These are phyloP conservation scores for Deakozyma indianensis DNA, from an alignment of 805 yeast genomes.

Conservation along the genomic window DNA sequence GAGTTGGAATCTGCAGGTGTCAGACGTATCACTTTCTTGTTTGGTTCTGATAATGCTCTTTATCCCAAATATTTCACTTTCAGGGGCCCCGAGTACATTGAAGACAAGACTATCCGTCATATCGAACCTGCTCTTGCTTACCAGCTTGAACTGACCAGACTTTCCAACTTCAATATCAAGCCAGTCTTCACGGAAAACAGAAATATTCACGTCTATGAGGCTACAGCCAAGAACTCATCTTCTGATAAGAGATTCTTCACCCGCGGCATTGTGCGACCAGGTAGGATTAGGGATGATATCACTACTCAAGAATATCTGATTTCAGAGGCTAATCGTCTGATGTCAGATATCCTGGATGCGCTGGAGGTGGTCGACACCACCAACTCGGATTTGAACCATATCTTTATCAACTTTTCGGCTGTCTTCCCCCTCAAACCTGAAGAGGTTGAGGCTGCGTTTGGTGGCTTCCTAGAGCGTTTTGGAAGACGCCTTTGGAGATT, in stretches of 20 bases:
- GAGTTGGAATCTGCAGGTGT: constrained; percentile 59
- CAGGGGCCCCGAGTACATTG: constrained; percentile 73
- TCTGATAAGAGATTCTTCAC: constrained; percentile 93
- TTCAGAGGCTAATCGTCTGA: constrained; percentile 90
- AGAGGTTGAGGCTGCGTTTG: constrained; percentile 95
- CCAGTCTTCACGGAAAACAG: constrained; percentile 94
- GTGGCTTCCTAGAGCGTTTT: constrained; percentile 92
- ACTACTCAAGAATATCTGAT: constrained; percentile 87
- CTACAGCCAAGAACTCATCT: constrained; percentile 83
- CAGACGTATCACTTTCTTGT: constrained; percentile 86
- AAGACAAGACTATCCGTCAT: constrained; percentile 90
- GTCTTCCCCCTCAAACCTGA: constrained; percentile 88
- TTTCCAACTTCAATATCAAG: constrained; percentile 87
- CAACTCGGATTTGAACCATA: constrained; percentile 92
- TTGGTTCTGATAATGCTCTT: constrained; percentile 70
- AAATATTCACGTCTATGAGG: constrained; percentile 95
- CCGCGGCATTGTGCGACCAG: constrained; percentile 94
- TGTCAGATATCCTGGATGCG: constrained; percentile 91
- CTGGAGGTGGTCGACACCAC: constrained; percentile 88
- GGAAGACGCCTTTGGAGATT: constrained; percentile 95
- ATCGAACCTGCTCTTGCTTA: constrained; percentile 96
- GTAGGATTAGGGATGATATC: constrained; percentile 84
- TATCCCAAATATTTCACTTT: constrained; percentile 95
- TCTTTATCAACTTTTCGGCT: constrained; percentile 92
- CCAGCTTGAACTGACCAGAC: constrained; percentile 89